Conservation (phyloP, 192 early-diverging fungal species). For the Umbelopsis sp. region DNA sequence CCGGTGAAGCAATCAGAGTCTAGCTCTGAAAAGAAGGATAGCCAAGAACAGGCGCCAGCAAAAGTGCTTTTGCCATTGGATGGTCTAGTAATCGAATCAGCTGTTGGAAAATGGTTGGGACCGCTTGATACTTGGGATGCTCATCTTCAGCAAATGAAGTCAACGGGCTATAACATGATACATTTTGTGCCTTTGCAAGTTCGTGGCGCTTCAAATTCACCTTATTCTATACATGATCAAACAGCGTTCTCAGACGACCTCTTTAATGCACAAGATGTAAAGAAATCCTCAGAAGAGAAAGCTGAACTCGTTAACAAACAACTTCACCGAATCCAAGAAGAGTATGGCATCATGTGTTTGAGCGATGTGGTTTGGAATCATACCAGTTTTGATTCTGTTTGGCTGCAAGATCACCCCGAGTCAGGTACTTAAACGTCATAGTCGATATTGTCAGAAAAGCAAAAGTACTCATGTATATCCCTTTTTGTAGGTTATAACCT, state of each 20-base stretch:
- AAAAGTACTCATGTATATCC: constrained; percentile 11
- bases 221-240: constrained; percentile 97
- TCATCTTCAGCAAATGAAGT: constrained; percentile 69
- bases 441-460: not conserved
- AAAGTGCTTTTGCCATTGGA: constrained; percentile 75
- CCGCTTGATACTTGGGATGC: constrained; percentile 74
- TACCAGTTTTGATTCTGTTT: constrained; percentile 91
- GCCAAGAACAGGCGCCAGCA: not conserved
- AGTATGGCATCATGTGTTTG: constrained; percentile 74
- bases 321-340: constrained; percentile 60
- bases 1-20: not conserved
- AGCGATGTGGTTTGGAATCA: constrained; percentile 99
- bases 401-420: constrained; percentile 95
- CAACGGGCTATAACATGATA: constrained; percentile 95
- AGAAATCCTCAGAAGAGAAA: constrained; percentile 61
- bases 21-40: constrained; percentile 19
- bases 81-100: constrained; percentile 86
- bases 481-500: constrained; percentile 85
- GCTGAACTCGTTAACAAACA: constrained; percentile 57
- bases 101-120: constrained; percentile 98
- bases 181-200: constrained; percentile 96
- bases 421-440: constrained; percentile 55
- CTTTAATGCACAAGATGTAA: constrained; percentile 63
- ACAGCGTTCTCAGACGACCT: constrained; percentile 87
- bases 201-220: constrained; percentile 92